Evolutionary conservation across 2,329 filamentous ascomycete species (phyloP).

Genomic region (Neopestalotiopsis sp.): DNA sequence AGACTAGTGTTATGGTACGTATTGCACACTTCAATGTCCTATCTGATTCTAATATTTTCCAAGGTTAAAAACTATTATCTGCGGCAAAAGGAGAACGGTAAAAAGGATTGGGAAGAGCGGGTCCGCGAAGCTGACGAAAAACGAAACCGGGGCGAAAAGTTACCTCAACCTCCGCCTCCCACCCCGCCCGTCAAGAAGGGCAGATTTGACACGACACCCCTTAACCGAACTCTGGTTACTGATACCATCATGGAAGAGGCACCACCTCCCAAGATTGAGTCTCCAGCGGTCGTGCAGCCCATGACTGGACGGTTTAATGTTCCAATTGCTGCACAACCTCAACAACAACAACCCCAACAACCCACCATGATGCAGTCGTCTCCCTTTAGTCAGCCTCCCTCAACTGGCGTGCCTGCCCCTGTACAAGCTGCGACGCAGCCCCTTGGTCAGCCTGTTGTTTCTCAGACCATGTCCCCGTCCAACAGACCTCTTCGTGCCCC

Average conservation of each 20-base stretch:
- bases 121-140: slow-evolving; percentile 64
- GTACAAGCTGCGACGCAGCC: slow-evolving; percentile 41
- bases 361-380: slow-evolving; percentile 29
- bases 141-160: slow-evolving; percentile 57
- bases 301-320: slow-evolving; percentile 50
- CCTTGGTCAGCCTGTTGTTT: slow-evolving; percentile 39
- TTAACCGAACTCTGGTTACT: slow-evolving; percentile 55
- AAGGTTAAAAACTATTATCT: slow-evolving; percentile 74
- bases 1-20: slow-evolving; percentile 84
- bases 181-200: slow-evolving; percentile 56
- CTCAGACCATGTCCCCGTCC: slow-evolving; percentile 54
- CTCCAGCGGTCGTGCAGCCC: slow-evolving; percentile 41
- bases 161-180: slow-evolving; percentile 65
- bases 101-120: slow-evolving; percentile 66
- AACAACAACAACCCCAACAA: slow-evolving; percentile 41
- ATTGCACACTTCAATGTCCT: slow-evolving; percentile 17
- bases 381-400: slow-evolving; percentile 35
- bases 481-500: slow-evolving; percentile 51
- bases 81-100: slow-evolving; percentile 65
- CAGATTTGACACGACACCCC: slow-evolving; percentile 51
- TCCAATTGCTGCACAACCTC: slow-evolving; percentile 50
- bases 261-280: slow-evolving; percentile 52
- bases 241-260: slow-evolving; percentile 53
- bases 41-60: slow-evolving; percentile 29
- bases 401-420: slow-evolving; percentile 29